Base-by-base conservation (phyloP, 768 basidiomycete genomes). In the Pisolithus tinctorius region DNA sequence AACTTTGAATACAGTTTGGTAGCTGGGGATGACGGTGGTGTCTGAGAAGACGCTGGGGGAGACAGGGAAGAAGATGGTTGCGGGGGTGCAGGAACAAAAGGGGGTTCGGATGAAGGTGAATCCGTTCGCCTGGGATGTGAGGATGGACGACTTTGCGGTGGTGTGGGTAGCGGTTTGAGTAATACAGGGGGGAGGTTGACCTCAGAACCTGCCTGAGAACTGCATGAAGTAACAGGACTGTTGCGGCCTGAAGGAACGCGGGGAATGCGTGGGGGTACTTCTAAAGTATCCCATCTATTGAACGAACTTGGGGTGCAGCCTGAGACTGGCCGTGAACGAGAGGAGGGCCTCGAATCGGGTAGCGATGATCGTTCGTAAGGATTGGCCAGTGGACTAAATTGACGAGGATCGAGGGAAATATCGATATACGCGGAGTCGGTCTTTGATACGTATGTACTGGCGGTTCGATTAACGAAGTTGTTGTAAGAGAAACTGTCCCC, bases 31-130 rank as follows among this genome's bases (percentile, higher is more conserved):
- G 63, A 56, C 58, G 54, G 52, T 41, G 73, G 66, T 20, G 74
- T 69, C 57, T 74, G 73, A 37, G 70, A 58, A 41, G 72, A 65
- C 17, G 69, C 61, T 11, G 68, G 67, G 13, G 59, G 53, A 17
- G 42, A 34, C 26, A 59, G 40, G 36, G 67, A 58, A 51, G 49
- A 44, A 38, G 62, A 51, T 0, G 51, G 58, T 6, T 55, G 60
- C 1, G 62, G 55, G 17, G 54, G 54, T 2, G 58, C 55, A n/a
- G 59, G 54, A 17, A 50, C 47, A n/a, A 59, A 45, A 7, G 55
- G 42, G 20, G 55, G 58, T 47, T 62, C 61, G 25, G 58, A 49
- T 36, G 57, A 23, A 23, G 67, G 67, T 9, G 60, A 55, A 17
- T 69, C 67, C 20, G 61, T 51, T 23, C 55, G 47, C 53, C 47